Evolutionary conservation across 306 rosid species (phyloP), one percentile per base, ranked within the genome.

Genomic region (Biancaea sappan): DNA sequence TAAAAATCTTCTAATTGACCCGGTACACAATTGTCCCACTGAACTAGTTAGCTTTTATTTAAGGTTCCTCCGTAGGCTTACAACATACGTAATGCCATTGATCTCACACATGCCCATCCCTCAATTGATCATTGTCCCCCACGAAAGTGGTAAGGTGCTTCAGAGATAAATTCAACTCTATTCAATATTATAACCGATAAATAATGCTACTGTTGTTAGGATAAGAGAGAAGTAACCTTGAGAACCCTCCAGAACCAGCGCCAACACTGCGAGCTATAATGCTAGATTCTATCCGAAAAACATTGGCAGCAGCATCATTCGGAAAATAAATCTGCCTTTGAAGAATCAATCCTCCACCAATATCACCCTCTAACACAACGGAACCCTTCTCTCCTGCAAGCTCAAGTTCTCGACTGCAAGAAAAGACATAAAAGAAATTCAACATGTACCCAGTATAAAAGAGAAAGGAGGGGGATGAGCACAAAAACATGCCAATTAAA

Each of bases 161-260:
- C 47, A 26, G 35, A 37, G 52, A 53, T 51, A 38, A 71, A 38
- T 50, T 25, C 25, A 71, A 76, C 44, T 16, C 15, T 28, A 4
- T 40, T 28, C 43, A 32, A 18, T 64, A 75, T 25, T 25, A 14
- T 19, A 75, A 24, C 47, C 14, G 31, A 48, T 52, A 69, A 19
- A 25, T n/a, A 64, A 79, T 43, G 78, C 29, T 40, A 67, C 25
- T 32, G 38, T 22, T 53, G 35, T 46, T 64, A 37, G 37, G 61
- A 65, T 37, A 52, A 62, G 50, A 46, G 71, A 61, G 32, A 69
- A 21, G 65, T 46, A 84, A 90, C 97, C 98, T 93, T 74, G 98
- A 93, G 88, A 88, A 94, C 48, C 98, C 97, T 78, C 96, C 97
- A 41, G 98, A 91, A 78, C 98, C 98, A 86, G 98, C 94, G 68